Conservation (phyloP, 768 basidiomycete genomes). For the Punctularia strigosozonata region DNA sequence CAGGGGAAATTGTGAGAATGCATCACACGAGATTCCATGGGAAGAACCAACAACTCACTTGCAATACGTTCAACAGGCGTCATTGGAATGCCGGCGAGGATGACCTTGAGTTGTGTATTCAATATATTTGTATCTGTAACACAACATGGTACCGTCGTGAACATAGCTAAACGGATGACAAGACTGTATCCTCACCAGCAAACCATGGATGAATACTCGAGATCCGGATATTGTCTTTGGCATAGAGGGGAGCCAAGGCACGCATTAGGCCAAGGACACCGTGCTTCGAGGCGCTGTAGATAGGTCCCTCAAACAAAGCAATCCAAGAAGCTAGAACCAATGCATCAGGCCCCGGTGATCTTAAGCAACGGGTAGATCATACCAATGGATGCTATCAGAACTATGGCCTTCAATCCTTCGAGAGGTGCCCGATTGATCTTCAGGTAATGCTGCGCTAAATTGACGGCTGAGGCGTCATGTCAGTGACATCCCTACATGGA, state of each 20-base stretch:
- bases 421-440: constrained; percentile 20
- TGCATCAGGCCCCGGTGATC: too few relatives aligned
- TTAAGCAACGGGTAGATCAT: too few relatives aligned
- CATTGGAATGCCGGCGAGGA: constrained; percentile 37
- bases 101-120: constrained; percentile 21
- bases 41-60: too few relatives aligned
- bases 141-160: too few relatives aligned
- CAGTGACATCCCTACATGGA: background rate
- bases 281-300: constrained; percentile 44
- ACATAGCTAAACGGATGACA: too few relatives aligned
- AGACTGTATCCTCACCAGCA: constrained; percentile 36
- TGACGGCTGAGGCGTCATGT: constrained; percentile 23
- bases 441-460: constrained; percentile 41
- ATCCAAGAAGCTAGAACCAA: constrained; percentile 34
- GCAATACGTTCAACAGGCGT: constrained; percentile 36
- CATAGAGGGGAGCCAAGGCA: constrained; percentile 27
- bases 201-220: constrained; percentile 42
- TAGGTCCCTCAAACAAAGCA: constrained; percentile 28
- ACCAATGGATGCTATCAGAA: constrained; percentile 48
- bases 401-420: constrained; percentile 33
- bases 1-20: too few relatives aligned
- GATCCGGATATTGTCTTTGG: constrained; percentile 27
- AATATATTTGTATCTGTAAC: constrained; percentile 42
- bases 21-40: too few relatives aligned
- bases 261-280: constrained; percentile 42